A percentile compares a stretch with the other conserved stretches of the same genome.
phyloP scores from a whole-genome alignment of 176 grass and related monocot genomes.

The Carex kokanica region DNA sequence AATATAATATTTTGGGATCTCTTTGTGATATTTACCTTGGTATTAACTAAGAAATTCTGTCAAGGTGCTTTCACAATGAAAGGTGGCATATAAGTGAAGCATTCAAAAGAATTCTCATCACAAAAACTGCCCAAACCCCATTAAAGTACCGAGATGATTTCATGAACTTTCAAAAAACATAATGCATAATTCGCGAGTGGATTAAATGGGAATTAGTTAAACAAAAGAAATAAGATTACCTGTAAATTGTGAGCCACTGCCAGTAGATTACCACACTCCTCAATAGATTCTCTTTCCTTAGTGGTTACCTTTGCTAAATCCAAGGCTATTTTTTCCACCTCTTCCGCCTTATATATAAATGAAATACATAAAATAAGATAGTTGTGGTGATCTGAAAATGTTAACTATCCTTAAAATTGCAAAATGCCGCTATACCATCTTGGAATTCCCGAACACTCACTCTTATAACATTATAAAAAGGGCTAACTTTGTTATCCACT shows the following conservation, averaged over 20 bases:
- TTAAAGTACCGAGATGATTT: not conserved
- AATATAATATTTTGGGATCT: not conserved
- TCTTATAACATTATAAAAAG: too few species aligned
- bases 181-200: not conserved
- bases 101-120: not conserved
- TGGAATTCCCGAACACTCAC: not conserved
- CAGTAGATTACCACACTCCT: conserved; percentile 74
- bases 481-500: not conserved
- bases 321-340: conserved; percentile 39
- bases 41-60: not conserved
- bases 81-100: not conserved
- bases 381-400: not conserved
- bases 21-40: not conserved
- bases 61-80: not conserved
- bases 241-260: conserved; percentile 58
- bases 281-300: conserved; percentile 48
- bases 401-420: not conserved
- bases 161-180: not conserved
- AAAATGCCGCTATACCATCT: not conserved
- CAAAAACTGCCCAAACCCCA: not conserved
- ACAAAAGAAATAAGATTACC: conserved; percentile 34
- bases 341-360: conserved; percentile 38
- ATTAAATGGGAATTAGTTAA: not conserved
- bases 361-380: not conserved
- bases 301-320: conserved; percentile 48